Base-by-base conservation (phyloP, 495 filamentous ascomycete species). In the Platismatia glauca region DNA sequence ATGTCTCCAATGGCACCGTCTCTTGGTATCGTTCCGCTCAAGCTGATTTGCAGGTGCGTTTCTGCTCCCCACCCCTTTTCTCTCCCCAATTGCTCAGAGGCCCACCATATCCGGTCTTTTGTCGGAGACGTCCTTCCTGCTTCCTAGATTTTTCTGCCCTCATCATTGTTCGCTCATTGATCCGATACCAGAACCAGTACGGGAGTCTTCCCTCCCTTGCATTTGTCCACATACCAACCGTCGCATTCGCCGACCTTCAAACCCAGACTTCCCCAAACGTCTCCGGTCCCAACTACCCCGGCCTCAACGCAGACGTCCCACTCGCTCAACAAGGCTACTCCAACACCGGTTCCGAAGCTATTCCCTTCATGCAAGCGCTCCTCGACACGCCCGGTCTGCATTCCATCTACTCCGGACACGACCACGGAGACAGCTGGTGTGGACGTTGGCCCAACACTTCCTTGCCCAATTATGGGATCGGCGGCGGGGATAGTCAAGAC, bases 191-290 rank as follows among this genome's bases (percentile, higher is more conserved):
- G 4, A 60, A 57, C 6, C 64, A 73, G 62, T 79, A 81, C 44
- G 71, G 73, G 1, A 63, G 64, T 18, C 77, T 90, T 27, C 88
- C 88, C 0, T 84, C 83, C 18, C 66, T 91, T 3, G 86, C 81
- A 0, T 91, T 91, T 69, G 85, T 86, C 15, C 88, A 90, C 67
- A 90, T 90, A 60, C 88, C 87, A 4, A 75, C 77, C 4, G 77
- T 79, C 57, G 84, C 85, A 0, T 83, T 82, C 60, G 48, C 52
- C 58, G 58, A 61, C 22, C 74, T 75, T 0, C 77, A 72, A 33
- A 72, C 83, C 11, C 83, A 87, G 65, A 64, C 80, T n/a, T 34
- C 70, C 15, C 71, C 58, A 13, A 74, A 77, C 0, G 68, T 80
- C 1, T 59, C 74, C 18, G 37, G 67, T 0, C 67, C 77, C 41